Evolutionary conservation across 495 filamentous ascomycete genomes (phyloP).

Genomic region (Lepraria neglecta): DNA sequence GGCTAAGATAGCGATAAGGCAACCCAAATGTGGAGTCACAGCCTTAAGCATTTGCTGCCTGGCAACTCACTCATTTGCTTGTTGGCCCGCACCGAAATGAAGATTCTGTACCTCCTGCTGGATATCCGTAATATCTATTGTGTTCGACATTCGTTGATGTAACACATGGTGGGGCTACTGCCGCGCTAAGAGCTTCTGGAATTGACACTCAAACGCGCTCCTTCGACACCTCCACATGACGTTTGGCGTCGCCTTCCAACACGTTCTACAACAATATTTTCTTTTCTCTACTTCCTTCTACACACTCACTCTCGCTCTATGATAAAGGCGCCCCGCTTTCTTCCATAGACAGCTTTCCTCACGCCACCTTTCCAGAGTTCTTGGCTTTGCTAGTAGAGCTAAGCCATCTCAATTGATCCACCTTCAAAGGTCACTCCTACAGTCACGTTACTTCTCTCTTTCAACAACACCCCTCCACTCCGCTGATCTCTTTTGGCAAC

Average conservation of each 20-base stretch:
- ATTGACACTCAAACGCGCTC: too few relatives aligned
- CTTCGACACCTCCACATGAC: too few relatives aligned
- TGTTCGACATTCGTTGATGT: too few relatives aligned
- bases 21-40: background rate
- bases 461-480: background rate
- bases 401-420: background rate
- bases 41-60: conserved; percentile 19
- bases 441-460: background rate
- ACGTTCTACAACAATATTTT: too few relatives aligned
- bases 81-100: too few relatives aligned
- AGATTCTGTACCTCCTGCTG: background rate
- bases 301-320: too few relatives aligned
- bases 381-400: background rate
- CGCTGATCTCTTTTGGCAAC: background rate
- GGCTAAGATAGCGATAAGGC: conserved; percentile 20
- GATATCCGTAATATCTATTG: too few relatives aligned
- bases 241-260: too few relatives aligned
- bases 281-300: too few relatives aligned
- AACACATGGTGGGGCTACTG: too few relatives aligned
- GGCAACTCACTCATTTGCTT: background rate
- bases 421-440: background rate
- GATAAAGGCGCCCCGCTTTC: too few relatives aligned
- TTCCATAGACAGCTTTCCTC: background rate
- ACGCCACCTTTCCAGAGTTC: background rate
- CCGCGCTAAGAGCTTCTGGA: too few relatives aligned